Evolutionary conservation across 495 filamentous ascomycete species (phyloP), one percentile per base, ranked within the genome.

Genomic region (Lentithecium fluviatile): DNA sequence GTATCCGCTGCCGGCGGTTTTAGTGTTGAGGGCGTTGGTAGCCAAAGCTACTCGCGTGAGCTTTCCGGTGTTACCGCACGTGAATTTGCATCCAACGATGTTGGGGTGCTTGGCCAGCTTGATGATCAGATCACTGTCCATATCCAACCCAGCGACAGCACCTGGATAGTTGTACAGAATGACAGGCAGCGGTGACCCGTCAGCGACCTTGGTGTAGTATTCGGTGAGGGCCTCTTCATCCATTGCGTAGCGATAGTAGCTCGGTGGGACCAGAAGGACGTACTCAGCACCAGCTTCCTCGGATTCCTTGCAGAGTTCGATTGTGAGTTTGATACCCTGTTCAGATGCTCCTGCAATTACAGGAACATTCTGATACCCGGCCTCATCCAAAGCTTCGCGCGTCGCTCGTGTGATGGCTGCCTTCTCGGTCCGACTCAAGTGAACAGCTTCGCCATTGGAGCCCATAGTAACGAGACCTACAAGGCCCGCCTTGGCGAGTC

Each of bases 161-260:
- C 90, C 90, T 1, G 90, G 90, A 75, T 95, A 95, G 78, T 95
- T 95, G 78, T 95, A 94, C 12, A 95, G 77, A 54, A 93, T 82
- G n/a, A 95, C 76, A 2, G 89, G 88, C 15, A 95, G 71, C 6
- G 90, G 89, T 21, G 83, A 87, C 11, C 66, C 78, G 69, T 92
- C 87, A 23, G 90, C 90, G 1, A 94, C 88, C 29, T 79, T 77
- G 15, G 81, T 85, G 77, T 86, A 95, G 78, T 86, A 95, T 65
- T 85, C 84, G 65, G 85, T 84, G 29, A 95, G 78, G 36, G 88
- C 82, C 51, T 86, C 82, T 66, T 94, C 88, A 70, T 88, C 88
- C 74, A 89, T 88, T 34, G 86, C 85, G 53, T 77, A 79, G 23
- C 89, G 86, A 80, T 91, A 95, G 76, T 94, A 95, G 71, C 84